phyloP scores from a whole-genome alignment of 345 rosid genomes.

The Iberis pinnata region DNA sequence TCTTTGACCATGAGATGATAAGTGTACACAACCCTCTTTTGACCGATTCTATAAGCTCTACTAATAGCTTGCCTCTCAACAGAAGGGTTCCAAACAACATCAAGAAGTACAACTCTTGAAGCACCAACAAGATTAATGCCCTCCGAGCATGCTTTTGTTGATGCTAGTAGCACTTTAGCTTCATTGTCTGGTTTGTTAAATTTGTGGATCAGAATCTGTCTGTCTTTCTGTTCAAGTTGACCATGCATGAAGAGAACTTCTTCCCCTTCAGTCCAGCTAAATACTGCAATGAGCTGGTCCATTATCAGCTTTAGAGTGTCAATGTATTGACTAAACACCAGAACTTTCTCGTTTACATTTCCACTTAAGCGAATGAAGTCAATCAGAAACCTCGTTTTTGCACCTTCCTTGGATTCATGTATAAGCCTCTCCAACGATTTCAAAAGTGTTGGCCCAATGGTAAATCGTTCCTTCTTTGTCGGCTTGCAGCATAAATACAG shows the following conservation, averaged over 20 bases:
- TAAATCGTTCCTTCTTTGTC: constrained; percentile 2
- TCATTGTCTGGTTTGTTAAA: constrained; percentile 49
- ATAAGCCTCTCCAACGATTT: constrained; percentile 21
- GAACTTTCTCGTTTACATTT: constrained; percentile 47
- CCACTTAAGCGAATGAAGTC: constrained; percentile 44
- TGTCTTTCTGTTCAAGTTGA: constrained; percentile 24
- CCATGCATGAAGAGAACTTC: constrained; percentile 55
- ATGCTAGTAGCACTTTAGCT: constrained; percentile 65
- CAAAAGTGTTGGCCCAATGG: constrained; percentile 8
- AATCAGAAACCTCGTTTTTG: constrained; percentile 50
- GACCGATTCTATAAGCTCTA: constrained; percentile 69
- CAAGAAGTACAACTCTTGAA: constrained; percentile 75
- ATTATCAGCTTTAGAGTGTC: constrained; percentile 41
- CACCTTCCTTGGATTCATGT: constrained; percentile 42
- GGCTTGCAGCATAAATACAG: constrained; percentile 23
- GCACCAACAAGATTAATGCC: constrained; percentile 78
- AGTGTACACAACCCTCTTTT: constrained; percentile 47
- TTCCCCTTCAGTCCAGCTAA: constrained; percentile 43
- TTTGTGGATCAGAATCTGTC: constrained; percentile 42
- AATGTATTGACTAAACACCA: constrained; percentile 61
- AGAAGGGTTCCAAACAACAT: constrained; percentile 81
- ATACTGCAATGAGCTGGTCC: constrained; percentile 34
- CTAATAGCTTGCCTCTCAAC: constrained; percentile 84
- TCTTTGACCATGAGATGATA: constrained; percentile 58
- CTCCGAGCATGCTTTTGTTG: constrained; percentile 64